phyloP scores from a whole-genome alignment of 768 basidiomycete genomes.

The Pholiota microspora region DNA sequence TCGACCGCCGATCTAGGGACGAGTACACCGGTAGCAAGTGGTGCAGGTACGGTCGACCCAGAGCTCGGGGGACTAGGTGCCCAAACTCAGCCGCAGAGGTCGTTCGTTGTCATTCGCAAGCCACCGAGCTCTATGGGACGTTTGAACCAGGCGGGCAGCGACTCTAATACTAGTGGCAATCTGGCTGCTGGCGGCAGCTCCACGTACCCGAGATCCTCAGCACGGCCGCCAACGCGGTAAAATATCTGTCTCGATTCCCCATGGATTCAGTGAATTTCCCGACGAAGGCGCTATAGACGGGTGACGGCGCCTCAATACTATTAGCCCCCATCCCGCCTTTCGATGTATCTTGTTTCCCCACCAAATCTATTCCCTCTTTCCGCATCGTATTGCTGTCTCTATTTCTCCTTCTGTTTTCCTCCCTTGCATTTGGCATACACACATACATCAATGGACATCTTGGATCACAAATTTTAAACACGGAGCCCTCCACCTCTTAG shows the following conservation, averaged over 20 bases:
- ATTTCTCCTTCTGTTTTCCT: background rate
- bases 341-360: slow-evolving; percentile 9
- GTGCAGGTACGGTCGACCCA: slow-evolving; percentile 26
- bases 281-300: no score
- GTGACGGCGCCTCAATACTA: no score
- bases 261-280: no score
- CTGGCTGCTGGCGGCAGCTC: background rate
- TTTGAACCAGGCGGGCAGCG: slow-evolving; percentile 25
- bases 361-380: background rate
- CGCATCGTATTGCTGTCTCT: slow-evolving; percentile 1
- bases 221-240: slow-evolving; percentile 32
- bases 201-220: slow-evolving; percentile 17
- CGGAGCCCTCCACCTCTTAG: background rate
- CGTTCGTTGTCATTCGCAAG: slow-evolving; percentile 73
- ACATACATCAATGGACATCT: slow-evolving; percentile 1
- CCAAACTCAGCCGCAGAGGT: slow-evolving; percentile 41
- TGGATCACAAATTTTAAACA: background rate
- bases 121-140: slow-evolving; percentile 38
- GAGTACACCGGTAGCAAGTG: slow-evolving; percentile 11
- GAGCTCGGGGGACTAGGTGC: slow-evolving; percentile 32
- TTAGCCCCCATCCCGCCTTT: background rate
- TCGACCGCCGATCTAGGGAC: slow-evolving; percentile 6
- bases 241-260: background rate
- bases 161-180: background rate
- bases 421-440: slow-evolving; percentile 7